phyloP scores from a whole-genome alignment of 176 grass and related monocot genomes.

The Aegilops speltoides region DNA sequence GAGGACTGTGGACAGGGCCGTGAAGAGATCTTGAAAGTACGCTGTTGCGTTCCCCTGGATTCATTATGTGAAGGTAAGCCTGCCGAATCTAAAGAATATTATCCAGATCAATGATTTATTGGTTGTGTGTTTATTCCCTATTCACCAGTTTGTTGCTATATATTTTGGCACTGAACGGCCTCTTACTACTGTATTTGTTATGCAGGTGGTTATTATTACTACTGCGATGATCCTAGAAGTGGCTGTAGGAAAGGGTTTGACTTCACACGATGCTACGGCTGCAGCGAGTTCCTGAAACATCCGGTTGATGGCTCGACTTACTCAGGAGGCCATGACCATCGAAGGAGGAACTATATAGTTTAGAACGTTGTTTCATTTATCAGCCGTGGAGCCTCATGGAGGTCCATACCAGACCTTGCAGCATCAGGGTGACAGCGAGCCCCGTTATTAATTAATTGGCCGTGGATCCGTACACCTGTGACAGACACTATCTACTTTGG shows the following conservation, averaged over 20 bases:
- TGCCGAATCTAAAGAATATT: not conserved
- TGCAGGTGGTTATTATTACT: slow-evolving; percentile 12
- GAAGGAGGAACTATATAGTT: not conserved
- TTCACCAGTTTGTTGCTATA: not conserved
- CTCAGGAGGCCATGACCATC: not conserved
- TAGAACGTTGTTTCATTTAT: not conserved
- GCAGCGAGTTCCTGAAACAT: slow-evolving; percentile 7
- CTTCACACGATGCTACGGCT: slow-evolving; percentile 5
- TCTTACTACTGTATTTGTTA: too few species aligned
- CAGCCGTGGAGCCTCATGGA: too few species aligned
- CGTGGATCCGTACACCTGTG: too few species aligned
- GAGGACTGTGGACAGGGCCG: not conserved
- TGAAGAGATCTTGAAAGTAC: not conserved
- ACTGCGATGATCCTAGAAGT: not conserved
- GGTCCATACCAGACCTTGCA: too few species aligned
- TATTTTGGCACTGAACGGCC: not conserved
- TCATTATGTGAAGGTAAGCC: slow-evolving; percentile 1
- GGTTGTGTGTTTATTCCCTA: not conserved
- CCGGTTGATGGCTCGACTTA: not conserved
- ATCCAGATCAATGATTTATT: not conserved
- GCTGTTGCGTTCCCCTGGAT: not conserved
- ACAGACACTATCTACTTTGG: too few species aligned
- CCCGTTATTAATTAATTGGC: too few species aligned
- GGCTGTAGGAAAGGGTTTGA: not conserved
- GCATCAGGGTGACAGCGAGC: too few species aligned